Conservation (phyloP, 2,329 filamentous ascomycete species). For the Epicoccum sorghinum region DNA sequence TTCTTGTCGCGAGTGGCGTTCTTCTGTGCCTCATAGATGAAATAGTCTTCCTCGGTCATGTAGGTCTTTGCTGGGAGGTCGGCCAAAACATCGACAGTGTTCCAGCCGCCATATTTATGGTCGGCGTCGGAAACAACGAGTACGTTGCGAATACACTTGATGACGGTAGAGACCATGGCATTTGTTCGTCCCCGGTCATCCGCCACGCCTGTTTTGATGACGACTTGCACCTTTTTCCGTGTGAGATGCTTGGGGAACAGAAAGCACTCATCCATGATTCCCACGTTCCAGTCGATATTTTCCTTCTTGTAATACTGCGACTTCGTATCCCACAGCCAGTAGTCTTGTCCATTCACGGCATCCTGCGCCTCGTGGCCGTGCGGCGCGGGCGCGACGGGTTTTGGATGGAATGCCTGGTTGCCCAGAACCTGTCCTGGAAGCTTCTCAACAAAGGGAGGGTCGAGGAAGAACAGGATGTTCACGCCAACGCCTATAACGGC, state of each 20-base stretch:
- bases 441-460: slow-evolving; percentile 12
- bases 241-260: slow-evolving; percentile 39
- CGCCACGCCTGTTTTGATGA: slow-evolving; percentile 62
- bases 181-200: slow-evolving; percentile 59
- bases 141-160: slow-evolving; percentile 59
- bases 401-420: slow-evolving; percentile 16
- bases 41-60: slow-evolving; percentile 44
- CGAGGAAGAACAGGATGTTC: slow-evolving; percentile 19
- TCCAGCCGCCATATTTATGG: slow-evolving; percentile 53
- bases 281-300: slow-evolving; percentile 10
- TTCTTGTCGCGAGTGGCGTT: slow-evolving; percentile 12
- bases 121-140: slow-evolving; percentile 62
- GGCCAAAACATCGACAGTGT: slow-evolving; percentile 47
- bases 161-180: slow-evolving; percentile 56
- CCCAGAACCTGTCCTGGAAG: slow-evolving; percentile 11
- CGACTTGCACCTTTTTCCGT: slow-evolving; percentile 45
- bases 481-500: slow-evolving; percentile 11
- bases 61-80: slow-evolving; percentile 45
- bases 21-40: slow-evolving; percentile 40
- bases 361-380: slow-evolving; percentile 9
- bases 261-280: slow-evolving; percentile 27
- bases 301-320: slow-evolving; percentile 14
- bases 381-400: slow-evolving; percentile 7
- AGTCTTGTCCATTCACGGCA: slow-evolving; percentile 13
- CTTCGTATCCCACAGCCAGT: slow-evolving; percentile 23